Conservation (phyloP, 805 yeast species). For the Starmerella tilneyi region DNA sequence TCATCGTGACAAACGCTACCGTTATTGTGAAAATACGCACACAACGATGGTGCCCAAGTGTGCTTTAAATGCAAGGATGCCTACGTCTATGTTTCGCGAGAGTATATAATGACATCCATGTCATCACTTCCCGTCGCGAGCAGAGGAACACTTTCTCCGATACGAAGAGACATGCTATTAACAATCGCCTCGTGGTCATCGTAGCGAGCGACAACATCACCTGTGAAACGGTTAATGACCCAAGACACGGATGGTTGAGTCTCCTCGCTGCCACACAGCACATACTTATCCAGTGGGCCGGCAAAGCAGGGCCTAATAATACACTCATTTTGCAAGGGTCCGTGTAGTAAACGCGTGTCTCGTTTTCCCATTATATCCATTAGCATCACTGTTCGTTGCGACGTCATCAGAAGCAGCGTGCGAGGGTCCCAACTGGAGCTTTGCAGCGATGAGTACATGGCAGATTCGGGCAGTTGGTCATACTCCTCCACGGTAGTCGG, state of each 20-base stretch:
- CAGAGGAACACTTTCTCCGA: constrained; percentile 39
- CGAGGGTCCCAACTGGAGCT: constrained; percentile 16
- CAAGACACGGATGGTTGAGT: constrained; percentile 45
- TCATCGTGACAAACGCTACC: too few species aligned
- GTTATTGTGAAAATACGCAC: too few species aligned
- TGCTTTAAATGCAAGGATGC: too few species aligned
- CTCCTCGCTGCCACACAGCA: constrained; percentile 78
- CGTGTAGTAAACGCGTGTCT: constrained; percentile 31
- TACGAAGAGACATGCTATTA: constrained; percentile 51
- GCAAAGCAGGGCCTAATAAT: constrained; percentile 74
- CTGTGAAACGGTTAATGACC: constrained; percentile 66
- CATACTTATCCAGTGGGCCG: constrained; percentile 54
- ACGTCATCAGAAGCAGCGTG: constrained; percentile 7
- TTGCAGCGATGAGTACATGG: constrained; percentile 3
- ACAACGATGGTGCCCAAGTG: too few species aligned
- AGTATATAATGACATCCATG: constrained; percentile 36
- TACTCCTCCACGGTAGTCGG: background rate
- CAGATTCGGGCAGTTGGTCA: background rate
- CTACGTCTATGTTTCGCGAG: background rate
- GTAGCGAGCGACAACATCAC: constrained; percentile 51
- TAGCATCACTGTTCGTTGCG: constrained; percentile 9
- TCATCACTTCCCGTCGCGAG: constrained; percentile 78
- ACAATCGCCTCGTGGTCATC: constrained; percentile 58
- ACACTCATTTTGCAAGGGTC: constrained; percentile 44
- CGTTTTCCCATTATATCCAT: constrained; percentile 10